These are phyloP conservation scores for Pseudogymnoascus sp. DNA, from an alignment of 2,329 filamentous ascomycete genomes.

Conservation along the genomic window DNA sequence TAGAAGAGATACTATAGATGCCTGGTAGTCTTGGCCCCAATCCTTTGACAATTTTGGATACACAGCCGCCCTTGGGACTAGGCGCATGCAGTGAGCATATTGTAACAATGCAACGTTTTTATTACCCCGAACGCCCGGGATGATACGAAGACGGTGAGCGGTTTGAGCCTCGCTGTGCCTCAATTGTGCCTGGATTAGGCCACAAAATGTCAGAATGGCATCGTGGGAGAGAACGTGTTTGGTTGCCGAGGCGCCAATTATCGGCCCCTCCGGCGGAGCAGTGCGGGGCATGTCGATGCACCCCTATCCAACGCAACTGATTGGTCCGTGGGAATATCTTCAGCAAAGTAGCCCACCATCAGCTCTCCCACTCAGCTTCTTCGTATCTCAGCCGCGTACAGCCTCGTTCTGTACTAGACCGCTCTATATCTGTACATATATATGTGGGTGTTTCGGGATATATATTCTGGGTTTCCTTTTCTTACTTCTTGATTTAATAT, in stretches of 20 bases:
- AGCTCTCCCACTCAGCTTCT: neutral
- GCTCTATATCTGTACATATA: neutral
- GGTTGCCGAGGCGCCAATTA: constrained; percentile 2
- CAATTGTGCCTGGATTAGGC: neutral
- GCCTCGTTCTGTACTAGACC: neutral
- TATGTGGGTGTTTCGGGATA: neutral
- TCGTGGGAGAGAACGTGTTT: neutral
- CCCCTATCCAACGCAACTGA: neutral
- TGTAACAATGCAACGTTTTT: neutral
- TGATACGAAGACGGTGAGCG: neutral
- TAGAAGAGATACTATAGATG: neutral
- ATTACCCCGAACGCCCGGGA: neutral
- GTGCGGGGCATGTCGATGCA: neutral
- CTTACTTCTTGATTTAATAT: neutral
- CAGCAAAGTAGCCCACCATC: neutral
- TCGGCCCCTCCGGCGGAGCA: neutral
- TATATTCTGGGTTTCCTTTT: neutral
- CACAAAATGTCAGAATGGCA: neutral
- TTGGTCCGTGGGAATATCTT: neutral
- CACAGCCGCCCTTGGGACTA: neutral
- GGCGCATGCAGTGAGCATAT: neutral
- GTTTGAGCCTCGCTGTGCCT: neutral
- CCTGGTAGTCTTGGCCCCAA: neutral
- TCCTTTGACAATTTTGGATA: neutral
- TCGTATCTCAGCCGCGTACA: constrained; percentile 2